Evolutionary conservation across 2,329 filamentous ascomycete species (phyloP), one percentile per base, ranked within the genome.

Genomic region (Cordyceps tenuipes): DNA sequence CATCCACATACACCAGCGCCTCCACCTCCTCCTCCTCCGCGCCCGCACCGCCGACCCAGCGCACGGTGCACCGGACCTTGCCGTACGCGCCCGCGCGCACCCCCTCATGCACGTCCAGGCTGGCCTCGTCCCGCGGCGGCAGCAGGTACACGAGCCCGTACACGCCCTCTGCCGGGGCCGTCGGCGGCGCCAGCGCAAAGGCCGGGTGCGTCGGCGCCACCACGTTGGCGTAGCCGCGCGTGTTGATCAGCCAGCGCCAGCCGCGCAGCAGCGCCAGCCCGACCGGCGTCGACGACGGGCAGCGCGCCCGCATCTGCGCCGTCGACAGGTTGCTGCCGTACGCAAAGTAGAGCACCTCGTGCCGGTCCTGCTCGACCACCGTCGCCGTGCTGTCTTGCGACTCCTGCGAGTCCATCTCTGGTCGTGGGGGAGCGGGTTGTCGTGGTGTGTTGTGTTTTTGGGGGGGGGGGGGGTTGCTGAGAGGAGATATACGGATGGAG

Each of bases 301-400:
- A 90, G 57, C 86, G 84, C 50, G 69, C 65, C 4, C 66, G 66
- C 87, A 90, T 90, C 71, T 89, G 86, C 31, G 77, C 71, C 0
- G 79, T 78, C 69, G 84, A 88, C 61, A 90, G 79, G 70, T 90
- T 90, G 69, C 81, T 85, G 63, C 87, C 87, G 71, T 87, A 90
- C 66, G 82, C 87, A 68, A 90, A 89, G 76, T 89, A 89, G 64
- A 84, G 70, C 55, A 74, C 66, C 63, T 75, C 73, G 53, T 68
- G 68, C 13, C 68, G 65, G 58, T 70, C 66, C 43, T 73, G 70
- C 36, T 70, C 69, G 60, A 75, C 69, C 19, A 72, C 46, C 26
- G 72, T 74, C 65, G 71, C 68, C 62, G 64, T 63, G 64, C 70
- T 72, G 64, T 70, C 71, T 63, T 74, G 72, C 23, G 72, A 73